These are phyloP conservation scores for Proliferodiscus dingleyae DNA, from an alignment of 2,329 filamentous ascomycete genomes.

Conservation along the genomic window DNA sequence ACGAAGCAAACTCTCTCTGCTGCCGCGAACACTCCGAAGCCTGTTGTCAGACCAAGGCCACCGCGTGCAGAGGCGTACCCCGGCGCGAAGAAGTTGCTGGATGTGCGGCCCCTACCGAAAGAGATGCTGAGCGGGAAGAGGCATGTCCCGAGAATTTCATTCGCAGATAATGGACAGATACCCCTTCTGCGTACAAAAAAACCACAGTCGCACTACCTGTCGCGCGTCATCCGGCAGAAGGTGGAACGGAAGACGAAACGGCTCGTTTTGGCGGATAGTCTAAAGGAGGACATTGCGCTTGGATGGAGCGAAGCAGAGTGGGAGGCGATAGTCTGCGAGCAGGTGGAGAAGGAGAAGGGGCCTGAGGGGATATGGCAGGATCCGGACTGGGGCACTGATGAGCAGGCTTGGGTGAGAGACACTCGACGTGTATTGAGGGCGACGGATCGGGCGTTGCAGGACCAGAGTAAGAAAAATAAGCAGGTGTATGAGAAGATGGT, in stretches of 20 bases:
- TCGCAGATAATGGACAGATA: slow-evolving; percentile 46
- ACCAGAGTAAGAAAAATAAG: background rate
- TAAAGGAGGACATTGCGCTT: slow-evolving; percentile 33
- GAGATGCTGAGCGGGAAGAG: slow-evolving; percentile 46
- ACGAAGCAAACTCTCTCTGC: background rate
- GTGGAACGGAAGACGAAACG: slow-evolving; percentile 39
- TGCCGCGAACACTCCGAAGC: slow-evolving; percentile 5
- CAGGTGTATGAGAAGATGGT: background rate
- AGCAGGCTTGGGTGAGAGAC: background rate
- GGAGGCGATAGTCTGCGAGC: slow-evolving; percentile 32
- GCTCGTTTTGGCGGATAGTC: slow-evolving; percentile 34
- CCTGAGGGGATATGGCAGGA: background rate
- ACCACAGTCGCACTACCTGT: slow-evolving; percentile 57
- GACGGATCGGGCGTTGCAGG: background rate
- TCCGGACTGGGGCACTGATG: background rate
- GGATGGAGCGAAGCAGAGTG: slow-evolving; percentile 48
- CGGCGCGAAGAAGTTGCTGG: slow-evolving; percentile 43
- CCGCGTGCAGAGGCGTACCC: slow-evolving; percentile 24
- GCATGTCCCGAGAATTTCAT: slow-evolving; percentile 51
- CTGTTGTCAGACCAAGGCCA: slow-evolving; percentile 5
- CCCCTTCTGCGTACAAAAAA: slow-evolving; percentile 64
- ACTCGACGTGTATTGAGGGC: background rate
- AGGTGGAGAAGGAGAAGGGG: slow-evolving; percentile 8
- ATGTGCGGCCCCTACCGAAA: slow-evolving; percentile 45
- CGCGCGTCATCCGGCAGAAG: slow-evolving; percentile 52